These are phyloP conservation scores for Tilletia setariae DNA, from an alignment of 1,284 basidiomycete species.

Conservation along the genomic window DNA sequence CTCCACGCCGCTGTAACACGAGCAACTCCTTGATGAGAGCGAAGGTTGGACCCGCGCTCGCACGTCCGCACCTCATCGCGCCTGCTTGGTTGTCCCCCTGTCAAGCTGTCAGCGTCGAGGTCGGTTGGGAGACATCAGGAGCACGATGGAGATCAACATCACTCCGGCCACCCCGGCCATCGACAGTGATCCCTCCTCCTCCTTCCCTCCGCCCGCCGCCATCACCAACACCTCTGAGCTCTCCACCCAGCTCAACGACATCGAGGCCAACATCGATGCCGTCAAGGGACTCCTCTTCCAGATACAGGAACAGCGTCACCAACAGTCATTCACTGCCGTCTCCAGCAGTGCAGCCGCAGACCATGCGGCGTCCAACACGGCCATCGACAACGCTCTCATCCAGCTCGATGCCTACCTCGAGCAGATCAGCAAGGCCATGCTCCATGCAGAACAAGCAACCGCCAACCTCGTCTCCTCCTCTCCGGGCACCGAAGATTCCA, in stretches of 20 bases:
- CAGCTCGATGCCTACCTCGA: constrained; percentile 76
- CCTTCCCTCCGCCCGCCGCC: background rate
- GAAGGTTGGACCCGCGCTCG: too few relatives aligned
- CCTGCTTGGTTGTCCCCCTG: too few relatives aligned
- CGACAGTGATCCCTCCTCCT: background rate
- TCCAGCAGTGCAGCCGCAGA: background rate
- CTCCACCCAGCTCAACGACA: constrained; percentile 3
- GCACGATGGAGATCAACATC: constrained; percentile 16
- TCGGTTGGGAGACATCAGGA: too few relatives aligned
- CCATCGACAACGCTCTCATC: constrained; percentile 76
- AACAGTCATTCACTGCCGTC: constrained; percentile 1
- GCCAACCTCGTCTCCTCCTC: background rate
- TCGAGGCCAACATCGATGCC: background rate
- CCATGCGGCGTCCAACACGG: constrained; percentile 28
- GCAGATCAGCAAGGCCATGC: constrained; percentile 57
- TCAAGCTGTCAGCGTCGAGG: too few relatives aligned
- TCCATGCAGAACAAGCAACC: background rate
- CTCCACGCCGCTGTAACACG: too few relatives aligned
- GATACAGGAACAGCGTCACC: constrained; percentile 10
- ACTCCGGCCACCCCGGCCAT: constrained; percentile 6
- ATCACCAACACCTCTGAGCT: background rate
- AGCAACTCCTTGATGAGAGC: too few relatives aligned
- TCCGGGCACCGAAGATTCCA: constrained; percentile 22
- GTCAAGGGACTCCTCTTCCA: background rate
- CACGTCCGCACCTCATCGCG: too few relatives aligned